These are phyloP conservation scores for Tetrahymena borealis DNA, from an alignment of 73 alveolate species.

Conservation along the genomic window DNA sequence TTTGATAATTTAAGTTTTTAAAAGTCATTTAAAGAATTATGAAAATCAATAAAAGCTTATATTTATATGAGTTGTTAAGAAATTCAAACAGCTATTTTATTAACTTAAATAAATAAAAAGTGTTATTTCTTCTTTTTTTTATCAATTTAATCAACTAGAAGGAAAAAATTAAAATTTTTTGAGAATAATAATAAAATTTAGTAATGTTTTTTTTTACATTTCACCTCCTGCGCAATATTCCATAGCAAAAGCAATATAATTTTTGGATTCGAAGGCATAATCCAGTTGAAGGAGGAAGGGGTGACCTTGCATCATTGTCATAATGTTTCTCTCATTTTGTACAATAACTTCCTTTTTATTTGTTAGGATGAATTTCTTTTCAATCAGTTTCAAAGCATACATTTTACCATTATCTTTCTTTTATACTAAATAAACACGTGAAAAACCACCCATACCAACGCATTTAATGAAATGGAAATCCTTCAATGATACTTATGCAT, in stretches of 20 bases:
- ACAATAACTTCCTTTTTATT: slow-evolving; percentile 36
- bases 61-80: too few species aligned
- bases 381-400: slow-evolving; percentile 62
- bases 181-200: too few species aligned
- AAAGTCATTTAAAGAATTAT: too few species aligned
- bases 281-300: slow-evolving; percentile 24
- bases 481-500: not conserved
- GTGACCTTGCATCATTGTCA: slow-evolving; percentile 23
- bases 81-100: too few species aligned
- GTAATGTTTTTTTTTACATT: not conserved
- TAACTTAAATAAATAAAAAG: too few species aligned
- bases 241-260: slow-evolving; percentile 22
- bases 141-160: too few species aligned
- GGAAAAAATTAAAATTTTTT: too few species aligned
- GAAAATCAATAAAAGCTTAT: too few species aligned
- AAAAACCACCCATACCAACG: slow-evolving; percentile 78
- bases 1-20: too few species aligned
- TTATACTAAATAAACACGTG: slow-evolving; percentile 61
- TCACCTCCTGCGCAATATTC: slow-evolving; percentile 41
- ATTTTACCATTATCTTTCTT: slow-evolving; percentile 60
- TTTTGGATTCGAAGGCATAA: slow-evolving; percentile 29
- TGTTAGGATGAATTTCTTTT: slow-evolving; percentile 7
- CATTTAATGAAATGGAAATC: slow-evolving; percentile 60
- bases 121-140: too few species aligned
- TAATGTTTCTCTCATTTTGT: slow-evolving; percentile 37